These are phyloP conservation scores for Coemansia sp. DNA, from an alignment of 192 early-diverging fungal species.

Conservation along the genomic window DNA sequence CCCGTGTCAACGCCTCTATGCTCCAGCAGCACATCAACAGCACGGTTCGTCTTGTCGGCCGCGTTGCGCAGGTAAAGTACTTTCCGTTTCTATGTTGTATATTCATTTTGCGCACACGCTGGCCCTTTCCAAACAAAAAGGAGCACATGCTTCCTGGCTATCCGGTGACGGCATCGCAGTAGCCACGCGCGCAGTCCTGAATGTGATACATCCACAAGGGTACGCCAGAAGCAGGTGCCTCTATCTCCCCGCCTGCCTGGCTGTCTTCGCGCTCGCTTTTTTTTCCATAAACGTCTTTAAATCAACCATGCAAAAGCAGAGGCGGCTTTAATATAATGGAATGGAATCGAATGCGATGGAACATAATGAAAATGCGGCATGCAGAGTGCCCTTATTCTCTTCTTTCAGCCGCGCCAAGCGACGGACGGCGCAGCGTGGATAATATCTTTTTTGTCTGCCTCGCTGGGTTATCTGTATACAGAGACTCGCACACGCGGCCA, in stretches of 20 bases:
- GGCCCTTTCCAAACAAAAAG: not conserved
- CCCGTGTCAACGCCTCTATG: slow-evolving; percentile 60
- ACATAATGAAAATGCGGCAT: not conserved
- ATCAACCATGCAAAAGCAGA: too few relatives aligned
- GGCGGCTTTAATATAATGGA: not conserved
- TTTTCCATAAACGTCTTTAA: too few relatives aligned
- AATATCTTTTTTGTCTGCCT: not conserved
- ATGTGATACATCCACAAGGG: not conserved
- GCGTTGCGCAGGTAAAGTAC: slow-evolving; percentile 54
- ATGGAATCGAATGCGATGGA: not conserved
- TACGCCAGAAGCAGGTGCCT: not conserved
- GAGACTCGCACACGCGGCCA: not conserved
- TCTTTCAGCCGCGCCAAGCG: not conserved
- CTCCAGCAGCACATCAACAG: slow-evolving; percentile 47
- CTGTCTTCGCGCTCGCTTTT: too few relatives aligned
- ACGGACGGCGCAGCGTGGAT: not conserved
- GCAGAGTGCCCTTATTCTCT: not conserved
- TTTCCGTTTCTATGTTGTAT: not conserved
- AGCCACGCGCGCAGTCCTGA: not conserved
- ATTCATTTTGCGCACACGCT: not conserved
- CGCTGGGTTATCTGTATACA: not conserved
- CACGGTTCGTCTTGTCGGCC: slow-evolving; percentile 57
- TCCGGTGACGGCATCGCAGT: not conserved
- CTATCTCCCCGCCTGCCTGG: too few relatives aligned
- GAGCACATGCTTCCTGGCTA: not conserved